phyloP scores from a whole-genome alignment of 495 filamentous ascomycete genomes.

The Penicillium riverlandense region DNA sequence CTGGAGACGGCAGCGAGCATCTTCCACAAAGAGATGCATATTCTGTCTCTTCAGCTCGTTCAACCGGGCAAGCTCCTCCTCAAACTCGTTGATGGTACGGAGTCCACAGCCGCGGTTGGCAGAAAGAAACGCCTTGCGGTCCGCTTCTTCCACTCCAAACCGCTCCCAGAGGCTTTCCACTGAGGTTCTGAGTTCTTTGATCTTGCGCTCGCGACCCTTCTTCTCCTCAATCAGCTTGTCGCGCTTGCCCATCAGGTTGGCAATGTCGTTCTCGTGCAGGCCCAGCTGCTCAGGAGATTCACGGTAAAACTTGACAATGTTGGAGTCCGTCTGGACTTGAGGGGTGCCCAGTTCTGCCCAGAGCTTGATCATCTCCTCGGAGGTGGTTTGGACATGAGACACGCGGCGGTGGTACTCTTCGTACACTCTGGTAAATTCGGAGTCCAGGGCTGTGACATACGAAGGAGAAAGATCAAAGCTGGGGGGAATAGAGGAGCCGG shows the following conservation, averaged over 20 bases:
- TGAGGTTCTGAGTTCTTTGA: slow-evolving; percentile 65
- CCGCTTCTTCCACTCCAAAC: slow-evolving; percentile 71
- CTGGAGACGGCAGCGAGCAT: slow-evolving; percentile 80
- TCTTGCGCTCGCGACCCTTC: slow-evolving; percentile 69
- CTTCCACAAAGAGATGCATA: slow-evolving; percentile 89
- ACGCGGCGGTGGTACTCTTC: slow-evolving; percentile 87
- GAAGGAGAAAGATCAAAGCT: slow-evolving; percentile 81
- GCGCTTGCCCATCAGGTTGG: slow-evolving; percentile 59
- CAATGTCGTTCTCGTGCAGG: slow-evolving; percentile 77
- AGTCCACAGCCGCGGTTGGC: slow-evolving; percentile 73
- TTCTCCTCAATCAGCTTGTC: slow-evolving; percentile 94
- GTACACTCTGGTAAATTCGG: slow-evolving; percentile 87
- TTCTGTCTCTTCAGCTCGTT: slow-evolving; percentile 94
- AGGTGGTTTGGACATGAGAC: slow-evolving; percentile 61
- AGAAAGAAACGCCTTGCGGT: slow-evolving; percentile 73
- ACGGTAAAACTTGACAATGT: slow-evolving; percentile 80
- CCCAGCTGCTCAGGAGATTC: slow-evolving; percentile 90
- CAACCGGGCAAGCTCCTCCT: slow-evolving; percentile 77
- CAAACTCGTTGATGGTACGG: slow-evolving; percentile 85
- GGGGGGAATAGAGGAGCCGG: slow-evolving; percentile 65
- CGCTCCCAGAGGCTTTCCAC: slow-evolving; percentile 86
- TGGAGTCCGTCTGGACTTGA: slow-evolving; percentile 81
- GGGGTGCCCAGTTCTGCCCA: slow-evolving; percentile 94
- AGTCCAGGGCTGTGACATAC: slow-evolving; percentile 82
- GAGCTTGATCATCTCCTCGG: slow-evolving; percentile 82